Percentiles rank a stretch among this genome's conserved stretches.
phyloP scores from a whole-genome alignment of 2,329 filamentous ascomycete species.

The Fusarium multiceps region DNA sequence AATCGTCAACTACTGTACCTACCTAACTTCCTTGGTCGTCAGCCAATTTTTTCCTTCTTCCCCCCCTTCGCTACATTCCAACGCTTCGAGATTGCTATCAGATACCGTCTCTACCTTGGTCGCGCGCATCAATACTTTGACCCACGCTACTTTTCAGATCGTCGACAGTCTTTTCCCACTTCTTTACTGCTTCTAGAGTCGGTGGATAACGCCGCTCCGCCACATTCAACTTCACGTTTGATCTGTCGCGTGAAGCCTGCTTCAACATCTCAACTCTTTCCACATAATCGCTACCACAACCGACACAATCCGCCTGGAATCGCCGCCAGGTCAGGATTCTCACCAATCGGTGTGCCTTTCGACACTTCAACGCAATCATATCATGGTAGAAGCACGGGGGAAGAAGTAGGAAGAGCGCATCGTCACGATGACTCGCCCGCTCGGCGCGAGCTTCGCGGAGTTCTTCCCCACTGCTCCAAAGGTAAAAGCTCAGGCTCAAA shows the following conservation, averaged over 20 bases:
- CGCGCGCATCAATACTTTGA: constrained; percentile 28
- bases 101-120: constrained; percentile 25
- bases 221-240: constrained; percentile 41
- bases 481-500: constrained; percentile 61
- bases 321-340: constrained; percentile 9
- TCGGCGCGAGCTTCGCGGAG: constrained; percentile 82
- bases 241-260: constrained; percentile 56
- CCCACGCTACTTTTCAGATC: constrained; percentile 19
- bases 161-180: constrained; percentile 36
- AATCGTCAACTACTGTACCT: constrained; percentile 48
- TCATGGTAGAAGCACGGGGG: constrained; percentile 67
- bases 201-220: constrained; percentile 44
- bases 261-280: constrained; percentile 40
- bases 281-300: constrained; percentile 20
- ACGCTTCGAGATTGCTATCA: constrained; percentile 35
- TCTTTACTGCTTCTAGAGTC: constrained; percentile 38
- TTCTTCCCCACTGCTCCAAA: constrained; percentile 85
- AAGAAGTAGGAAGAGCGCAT: constrained; percentile 63
- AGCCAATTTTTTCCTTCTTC: constrained; percentile 39
- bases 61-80: constrained; percentile 30
- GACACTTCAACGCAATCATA: constrained; percentile 55
- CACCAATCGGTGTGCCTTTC: constrained; percentile 14
- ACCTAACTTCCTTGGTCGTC: constrained; percentile 45
- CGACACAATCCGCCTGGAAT: constrained; percentile 14
- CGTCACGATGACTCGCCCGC: constrained; percentile 81